Conservation (phyloP, 306 rosid genomes). For the Styphnolobium japonicum region DNA sequence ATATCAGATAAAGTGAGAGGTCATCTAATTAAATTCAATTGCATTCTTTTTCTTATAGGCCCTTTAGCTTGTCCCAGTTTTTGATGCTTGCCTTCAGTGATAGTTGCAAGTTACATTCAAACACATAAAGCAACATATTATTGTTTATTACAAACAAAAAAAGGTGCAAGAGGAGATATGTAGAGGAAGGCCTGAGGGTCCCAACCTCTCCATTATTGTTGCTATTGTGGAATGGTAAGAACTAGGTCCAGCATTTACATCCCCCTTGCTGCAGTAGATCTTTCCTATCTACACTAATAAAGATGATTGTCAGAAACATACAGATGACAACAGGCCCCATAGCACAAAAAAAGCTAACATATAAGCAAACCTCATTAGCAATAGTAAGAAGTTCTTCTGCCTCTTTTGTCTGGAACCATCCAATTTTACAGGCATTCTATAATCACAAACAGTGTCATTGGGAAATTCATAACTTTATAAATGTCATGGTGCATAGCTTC, state of each 20-base stretch:
- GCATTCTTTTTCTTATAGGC: constrained; percentile 14
- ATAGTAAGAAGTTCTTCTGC: constrained; percentile 52
- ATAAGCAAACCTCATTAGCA: constrained; percentile 62
- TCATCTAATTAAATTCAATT: constrained; percentile 1
- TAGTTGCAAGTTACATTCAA: constrained; percentile 3
- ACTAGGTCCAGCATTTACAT: constrained; percentile 31
- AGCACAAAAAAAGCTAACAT: background rate
- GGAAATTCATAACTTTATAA: constrained; percentile 3
- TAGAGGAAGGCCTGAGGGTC: constrained; percentile 1
- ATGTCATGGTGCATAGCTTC: constrained; percentile 6
- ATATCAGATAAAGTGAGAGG: background rate
- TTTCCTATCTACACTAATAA: constrained; percentile 47
- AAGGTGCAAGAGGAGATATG: background rate
- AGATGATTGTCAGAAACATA: constrained; percentile 23
- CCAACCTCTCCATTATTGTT: constrained; percentile 68
- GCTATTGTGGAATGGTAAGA: constrained; percentile 34
- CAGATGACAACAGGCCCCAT: background rate
- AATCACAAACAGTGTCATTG: constrained; percentile 25
- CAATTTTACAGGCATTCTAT: constrained; percentile 70
- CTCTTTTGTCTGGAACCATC: constrained; percentile 74
- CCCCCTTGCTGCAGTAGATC: constrained; percentile 50
- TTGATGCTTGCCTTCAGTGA: background rate
- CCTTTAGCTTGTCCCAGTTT: background rate
- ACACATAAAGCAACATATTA: background rate
- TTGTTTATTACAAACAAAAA: constrained; percentile 2